phyloP scores from a whole-genome alignment of 2,329 filamentous ascomycete genomes.

The Aspergillus quadricinctus region DNA sequence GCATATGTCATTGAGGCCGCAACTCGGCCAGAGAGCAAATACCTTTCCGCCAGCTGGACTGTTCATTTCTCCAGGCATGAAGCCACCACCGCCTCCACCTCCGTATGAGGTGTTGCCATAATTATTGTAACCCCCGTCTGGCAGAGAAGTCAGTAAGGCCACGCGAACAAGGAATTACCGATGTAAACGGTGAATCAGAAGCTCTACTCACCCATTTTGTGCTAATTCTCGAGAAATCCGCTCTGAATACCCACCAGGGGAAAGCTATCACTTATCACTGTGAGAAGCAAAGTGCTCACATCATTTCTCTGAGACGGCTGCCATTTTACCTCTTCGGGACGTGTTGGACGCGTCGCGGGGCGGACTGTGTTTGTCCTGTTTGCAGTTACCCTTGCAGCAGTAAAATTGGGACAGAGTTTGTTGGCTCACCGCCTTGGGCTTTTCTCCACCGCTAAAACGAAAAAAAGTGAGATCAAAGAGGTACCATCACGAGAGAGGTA shows the following conservation, averaged over 20 bases:
- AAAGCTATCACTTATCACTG: background rate
- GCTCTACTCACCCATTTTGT: background rate
- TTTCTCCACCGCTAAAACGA: slow-evolving; percentile 11
- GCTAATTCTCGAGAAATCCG: background rate
- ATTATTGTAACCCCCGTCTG: slow-evolving; percentile 34
- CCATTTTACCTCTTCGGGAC: slow-evolving; percentile 39
- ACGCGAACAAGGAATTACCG: background rate
- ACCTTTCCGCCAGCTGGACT: slow-evolving; percentile 45
- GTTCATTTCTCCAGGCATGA: slow-evolving; percentile 51
- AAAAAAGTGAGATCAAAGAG: slow-evolving; percentile 4
- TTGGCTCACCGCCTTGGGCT: slow-evolving; percentile 27
- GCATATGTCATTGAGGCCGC: background rate
- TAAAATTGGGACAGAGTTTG: slow-evolving; percentile 8
- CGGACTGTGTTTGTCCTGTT: slow-evolving; percentile 22
- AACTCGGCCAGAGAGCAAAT: background rate
- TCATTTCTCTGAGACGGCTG: background rate
- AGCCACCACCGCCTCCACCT: slow-evolving; percentile 57
- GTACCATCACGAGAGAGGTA: background rate
- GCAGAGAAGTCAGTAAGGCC: background rate
- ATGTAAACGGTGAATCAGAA: background rate
- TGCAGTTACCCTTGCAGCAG: too few relatives aligned
- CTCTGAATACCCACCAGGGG: background rate
- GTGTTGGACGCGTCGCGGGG: slow-evolving; percentile 36
- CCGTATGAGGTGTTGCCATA: slow-evolving; percentile 53
- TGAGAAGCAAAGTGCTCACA: background rate